phyloP scores from a whole-genome alignment of 176 grass and related monocot genomes.

The Zea luxurians region DNA sequence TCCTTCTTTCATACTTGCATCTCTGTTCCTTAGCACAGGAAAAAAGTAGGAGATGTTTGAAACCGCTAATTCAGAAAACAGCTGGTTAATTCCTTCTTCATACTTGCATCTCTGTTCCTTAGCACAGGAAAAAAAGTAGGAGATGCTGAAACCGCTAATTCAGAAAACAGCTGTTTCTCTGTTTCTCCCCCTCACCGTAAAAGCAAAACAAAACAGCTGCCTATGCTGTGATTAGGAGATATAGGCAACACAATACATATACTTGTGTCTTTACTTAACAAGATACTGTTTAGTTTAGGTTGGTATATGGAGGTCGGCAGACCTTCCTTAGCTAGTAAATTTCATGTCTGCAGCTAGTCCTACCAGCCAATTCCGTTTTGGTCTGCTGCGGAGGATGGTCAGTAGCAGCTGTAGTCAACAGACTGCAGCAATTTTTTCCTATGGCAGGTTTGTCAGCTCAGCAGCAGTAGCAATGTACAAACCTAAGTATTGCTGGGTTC shows the following conservation, averaged over 20 bases:
- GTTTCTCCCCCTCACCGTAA: neutral
- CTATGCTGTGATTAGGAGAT: neutral
- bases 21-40: neutral
- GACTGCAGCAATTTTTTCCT: neutral
- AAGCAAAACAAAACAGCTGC: neutral
- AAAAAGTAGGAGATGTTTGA: neutral
- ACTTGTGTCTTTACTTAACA: neutral
- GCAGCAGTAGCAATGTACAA: neutral
- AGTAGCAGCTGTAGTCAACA: neutral
- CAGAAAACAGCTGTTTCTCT: neutral
- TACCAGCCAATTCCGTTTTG: neutral
- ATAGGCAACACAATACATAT: neutral
- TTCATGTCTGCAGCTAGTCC: neutral
- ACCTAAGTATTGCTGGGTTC: neutral
- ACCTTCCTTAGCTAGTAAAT: neutral
- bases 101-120: slow-evolving; percentile 17
- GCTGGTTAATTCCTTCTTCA: slow-evolving; percentile 31
- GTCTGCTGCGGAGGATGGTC: neutral
- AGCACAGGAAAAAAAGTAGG: neutral
- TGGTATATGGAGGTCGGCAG: neutral
- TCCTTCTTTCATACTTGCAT: slow-evolving; percentile 29
- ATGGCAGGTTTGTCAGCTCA: neutral
- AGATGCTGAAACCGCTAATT: neutral
- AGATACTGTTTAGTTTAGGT: neutral
- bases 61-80: neutral